Percentiles rank a stretch among this genome's conserved stretches.
Evolutionary conservation across 768 basidiomycete genomes (phyloP).

Genomic region (Sutorius australiensis): DNA sequence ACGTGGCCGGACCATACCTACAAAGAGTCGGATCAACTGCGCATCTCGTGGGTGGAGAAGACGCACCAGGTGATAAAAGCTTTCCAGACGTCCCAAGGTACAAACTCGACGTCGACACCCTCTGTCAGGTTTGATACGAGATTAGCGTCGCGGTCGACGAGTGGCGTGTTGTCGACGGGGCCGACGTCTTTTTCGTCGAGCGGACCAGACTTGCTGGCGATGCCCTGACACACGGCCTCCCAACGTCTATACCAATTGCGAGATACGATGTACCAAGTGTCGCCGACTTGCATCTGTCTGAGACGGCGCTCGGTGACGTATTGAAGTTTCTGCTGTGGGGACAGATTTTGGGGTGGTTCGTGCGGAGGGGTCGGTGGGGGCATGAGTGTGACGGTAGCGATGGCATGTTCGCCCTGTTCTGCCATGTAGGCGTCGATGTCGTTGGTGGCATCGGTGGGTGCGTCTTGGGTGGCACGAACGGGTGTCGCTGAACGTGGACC

Average conservation of each 20-base stretch:
- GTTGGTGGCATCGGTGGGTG: constrained; percentile 27
- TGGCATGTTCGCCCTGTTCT: constrained; percentile 45
- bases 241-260: constrained; percentile 72
- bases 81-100: constrained; percentile 71
- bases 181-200: constrained; percentile 62
- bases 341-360: constrained; percentile 24
- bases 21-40: background rate
- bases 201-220: constrained; percentile 62
- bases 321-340: constrained; percentile 46
- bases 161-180: constrained; percentile 68
- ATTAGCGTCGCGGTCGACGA: constrained; percentile 54
- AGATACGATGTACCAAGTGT: constrained; percentile 78
- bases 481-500: constrained; percentile 45
- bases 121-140: constrained; percentile 48
- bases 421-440: constrained; percentile 72
- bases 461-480: constrained; percentile 19
- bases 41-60: background rate
- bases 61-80: constrained; percentile 57
- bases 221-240: constrained; percentile 66
- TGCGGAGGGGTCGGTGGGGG: constrained; percentile 27
- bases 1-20: constrained; percentile 68
- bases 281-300: constrained; percentile 54
- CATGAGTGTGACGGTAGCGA: constrained; percentile 16
- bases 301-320: constrained; percentile 46
- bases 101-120: constrained; percentile 67